Evolutionary conservation across 257 asterid species (phyloP).

Genomic region (Solanum pimpinellifolium): DNA sequence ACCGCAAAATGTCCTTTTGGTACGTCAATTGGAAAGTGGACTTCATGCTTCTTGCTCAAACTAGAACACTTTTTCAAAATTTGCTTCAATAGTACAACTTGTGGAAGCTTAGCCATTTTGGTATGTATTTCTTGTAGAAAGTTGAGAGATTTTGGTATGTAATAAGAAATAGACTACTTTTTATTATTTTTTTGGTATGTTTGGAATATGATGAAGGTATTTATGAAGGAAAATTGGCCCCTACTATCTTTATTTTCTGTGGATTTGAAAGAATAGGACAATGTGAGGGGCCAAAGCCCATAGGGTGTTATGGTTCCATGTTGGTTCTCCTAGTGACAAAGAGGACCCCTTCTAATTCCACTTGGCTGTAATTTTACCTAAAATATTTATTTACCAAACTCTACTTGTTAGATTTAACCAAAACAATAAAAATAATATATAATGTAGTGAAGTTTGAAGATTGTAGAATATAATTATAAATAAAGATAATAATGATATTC

Average conservation of each 20-base stretch:
- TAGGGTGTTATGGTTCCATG: neutral
- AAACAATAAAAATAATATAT: no score
- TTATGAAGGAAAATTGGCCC: neutral
- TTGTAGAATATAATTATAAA: no score
- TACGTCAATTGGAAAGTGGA: neutral
- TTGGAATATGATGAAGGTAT: neutral
- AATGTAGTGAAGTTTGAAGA: no score
- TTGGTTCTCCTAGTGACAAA: no score
- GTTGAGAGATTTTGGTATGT: neutral
- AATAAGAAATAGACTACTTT: neutral
- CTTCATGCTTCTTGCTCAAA: neutral
- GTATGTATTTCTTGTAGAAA: neutral
- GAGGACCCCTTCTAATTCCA: no score
- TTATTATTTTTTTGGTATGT: neutral
- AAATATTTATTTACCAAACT: no score
- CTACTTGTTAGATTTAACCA: no score
- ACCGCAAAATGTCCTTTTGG: slow-evolving; percentile 6
- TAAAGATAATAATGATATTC: no score
- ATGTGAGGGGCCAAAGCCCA: neutral
- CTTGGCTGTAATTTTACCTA: no score
- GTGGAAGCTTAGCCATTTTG: slow-evolving; percentile 14
- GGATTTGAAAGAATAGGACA: neutral
- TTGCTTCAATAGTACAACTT: neutral
- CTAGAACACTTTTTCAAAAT: slow-evolving; percentile 2
- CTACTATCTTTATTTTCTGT: neutral